Evolutionary conservation across 805 yeast species (phyloP), one percentile per base, ranked within the genome.

Genomic region (Teunomyces kruisii): DNA sequence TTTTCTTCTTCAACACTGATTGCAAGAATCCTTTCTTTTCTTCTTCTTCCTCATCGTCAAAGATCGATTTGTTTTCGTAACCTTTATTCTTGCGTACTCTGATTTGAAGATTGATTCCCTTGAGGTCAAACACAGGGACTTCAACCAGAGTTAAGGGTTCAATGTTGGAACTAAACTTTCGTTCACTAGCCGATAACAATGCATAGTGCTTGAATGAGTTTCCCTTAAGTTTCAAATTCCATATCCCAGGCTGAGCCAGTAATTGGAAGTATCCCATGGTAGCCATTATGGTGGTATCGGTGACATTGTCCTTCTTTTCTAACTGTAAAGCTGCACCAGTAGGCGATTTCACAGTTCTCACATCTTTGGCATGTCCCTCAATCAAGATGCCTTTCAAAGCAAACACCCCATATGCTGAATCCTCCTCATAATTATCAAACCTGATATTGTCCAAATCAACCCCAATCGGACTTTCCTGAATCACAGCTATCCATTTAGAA

Each of bases 201-300:
- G 57, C 52, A 40, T 55, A 65, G 13, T 49, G 16, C 13, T 36
- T 35, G 5, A 37, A 32, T 9, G 48, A 43, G 8, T 16, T 42
- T 61, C 39, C 64, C 48, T 76, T 76, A 9, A 83, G 55, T 1
- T 56, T 53, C n/a, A 88, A 59, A 2, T 66, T 60, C 84, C 88
- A 87, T 3, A 72, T 38, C 0, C 96, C 96, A 1, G 95, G 94
- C 41, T 71, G 72, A 0, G 86, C 81, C 50, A 79, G 79, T 38
- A 94, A 68, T 63, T 91, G 97, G 43, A 86, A 79, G 62, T 92
- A 92, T 0, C 97, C 97, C 50, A 84, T 70, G 32, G 86, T 84
- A 1, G 83, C 76, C 94, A 92, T 86, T 1, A 90, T 81, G 31
- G 66, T 70, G 0, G 96, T 84, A 51, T 83, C 88, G 1, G 75